Evolutionary conservation across 2,329 filamentous ascomycete genomes (phyloP).

Genomic region (Trichoderma guizhouense): DNA sequence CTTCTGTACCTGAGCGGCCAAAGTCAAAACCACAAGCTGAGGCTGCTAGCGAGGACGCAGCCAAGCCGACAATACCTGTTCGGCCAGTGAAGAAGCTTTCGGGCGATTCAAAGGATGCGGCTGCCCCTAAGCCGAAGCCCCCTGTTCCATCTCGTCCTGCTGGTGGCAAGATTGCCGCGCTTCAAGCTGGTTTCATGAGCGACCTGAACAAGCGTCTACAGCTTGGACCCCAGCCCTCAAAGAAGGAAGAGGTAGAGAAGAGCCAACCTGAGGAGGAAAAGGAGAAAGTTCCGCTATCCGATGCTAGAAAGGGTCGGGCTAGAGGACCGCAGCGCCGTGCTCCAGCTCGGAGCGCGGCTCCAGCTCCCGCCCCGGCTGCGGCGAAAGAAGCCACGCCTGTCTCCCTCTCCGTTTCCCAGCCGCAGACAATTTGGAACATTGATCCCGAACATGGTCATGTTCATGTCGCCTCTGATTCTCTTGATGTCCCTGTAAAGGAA

Average conservation of each 20-base stretch:
- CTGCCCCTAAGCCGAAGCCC: slow-evolving; percentile 70
- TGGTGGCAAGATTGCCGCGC: slow-evolving; percentile 82
- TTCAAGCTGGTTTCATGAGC: slow-evolving; percentile 89
- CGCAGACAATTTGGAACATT: slow-evolving; percentile 51
- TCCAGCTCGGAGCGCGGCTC: slow-evolving; percentile 50
- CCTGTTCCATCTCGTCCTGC: slow-evolving; percentile 70
- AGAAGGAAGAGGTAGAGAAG: slow-evolving; percentile 64
- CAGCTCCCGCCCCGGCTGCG: slow-evolving; percentile 28
- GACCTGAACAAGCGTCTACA: slow-evolving; percentile 88
- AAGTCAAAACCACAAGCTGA: slow-evolving; percentile 50
- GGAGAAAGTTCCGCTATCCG: slow-evolving; percentile 75
- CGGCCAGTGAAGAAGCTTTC: slow-evolving; percentile 55
- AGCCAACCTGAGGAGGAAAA: slow-evolving; percentile 57
- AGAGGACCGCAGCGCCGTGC: slow-evolving; percentile 80
- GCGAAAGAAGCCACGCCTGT: slow-evolving; percentile 12
- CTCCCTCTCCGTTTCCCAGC: slow-evolving; percentile 37
- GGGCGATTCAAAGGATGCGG: slow-evolving; percentile 40
- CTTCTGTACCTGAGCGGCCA: slow-evolving; percentile 49
- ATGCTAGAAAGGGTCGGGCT: slow-evolving; percentile 87
- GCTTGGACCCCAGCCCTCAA: slow-evolving; percentile 76
- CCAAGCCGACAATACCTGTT: slow-evolving; percentile 59
- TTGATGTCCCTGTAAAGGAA: slow-evolving; percentile 16
- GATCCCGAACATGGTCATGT: slow-evolving; percentile 48
- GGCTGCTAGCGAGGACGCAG: slow-evolving; percentile 46
- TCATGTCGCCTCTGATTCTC: slow-evolving; percentile 22